Base-by-base conservation (phyloP, 2,329 filamentous ascomycete species). In the Epichloe uncinata region DNA sequence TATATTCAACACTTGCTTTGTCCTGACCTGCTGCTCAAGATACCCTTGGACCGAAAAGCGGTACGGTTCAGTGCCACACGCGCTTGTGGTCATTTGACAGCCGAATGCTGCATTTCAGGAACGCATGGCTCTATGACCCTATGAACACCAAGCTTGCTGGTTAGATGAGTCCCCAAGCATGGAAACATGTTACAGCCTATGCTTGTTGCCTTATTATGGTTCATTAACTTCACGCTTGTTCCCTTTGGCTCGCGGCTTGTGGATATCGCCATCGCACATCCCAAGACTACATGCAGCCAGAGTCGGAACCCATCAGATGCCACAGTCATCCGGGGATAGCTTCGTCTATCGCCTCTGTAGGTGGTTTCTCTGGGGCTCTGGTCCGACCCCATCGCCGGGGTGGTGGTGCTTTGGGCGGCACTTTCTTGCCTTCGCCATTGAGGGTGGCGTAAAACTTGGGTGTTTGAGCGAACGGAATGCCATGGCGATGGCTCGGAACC, bases 401-500 rank as follows among this genome's bases (percentile, higher is more conserved):
- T 8, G 70, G 70, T 15, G 70, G 70, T 47, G 69, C 68, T 54
- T 72, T 71, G 1, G 70, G 70, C 3, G 70, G 70, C 16, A 66
- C 61, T 55, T 67, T 72, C 56, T 72, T 73, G 15, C 54, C 52
- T 12, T 52, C 52, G 1, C 61, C 63, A 40, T 64, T 64, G 26
- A 57, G 61, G 43, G 62, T 62, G 34, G 57, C 45, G 34, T 60
- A 58, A 16, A 58, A 30, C 42, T 58, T 66, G 35, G 61, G 58
- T 49, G 61, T 60, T 33, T 66, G 66, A 11, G 64, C 57, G 45
- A 70, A 66, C 2, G 73, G 73, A 5, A 69, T 63, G 7, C 78
- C 77, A 51, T 80, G 77, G 2, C 74, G 68, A 53, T 80, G 77
- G 56, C 67, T 77, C 2, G 78, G 78, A 18, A 81, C 74, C 44